A percentile compares a stretch with the other conserved stretches of the same genome.
Conservation (phyloP, 2,329 filamentous ascomycete species). For the Alternaria consortialis region DNA sequence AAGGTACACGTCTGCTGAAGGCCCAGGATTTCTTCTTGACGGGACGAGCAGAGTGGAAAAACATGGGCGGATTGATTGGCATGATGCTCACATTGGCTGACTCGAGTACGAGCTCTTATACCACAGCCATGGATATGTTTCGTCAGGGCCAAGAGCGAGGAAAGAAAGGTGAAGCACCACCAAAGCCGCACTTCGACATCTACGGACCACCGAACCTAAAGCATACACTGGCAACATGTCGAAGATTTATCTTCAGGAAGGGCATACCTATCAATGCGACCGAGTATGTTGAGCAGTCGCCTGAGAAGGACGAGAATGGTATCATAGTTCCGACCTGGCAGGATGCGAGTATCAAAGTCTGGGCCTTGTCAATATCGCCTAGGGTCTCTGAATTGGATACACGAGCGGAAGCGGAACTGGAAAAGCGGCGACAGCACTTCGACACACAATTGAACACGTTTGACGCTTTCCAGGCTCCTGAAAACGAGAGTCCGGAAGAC, state of each 20-base stretch:
- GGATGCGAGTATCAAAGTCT: constrained; percentile 82
- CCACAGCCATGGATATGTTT: constrained; percentile 53
- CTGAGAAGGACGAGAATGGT: constrained; percentile 40
- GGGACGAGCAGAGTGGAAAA: constrained; percentile 77
- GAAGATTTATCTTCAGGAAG: constrained; percentile 86
- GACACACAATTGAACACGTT: constrained; percentile 42
- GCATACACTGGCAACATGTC: constrained; percentile 81
- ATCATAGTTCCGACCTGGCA: constrained; percentile 70
- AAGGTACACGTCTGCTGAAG: constrained; percentile 70
- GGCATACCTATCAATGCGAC: constrained; percentile 76
- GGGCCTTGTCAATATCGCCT: constrained; percentile 74
- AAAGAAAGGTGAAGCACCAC: constrained; percentile 26
- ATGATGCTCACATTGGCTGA: constrained; percentile 87
- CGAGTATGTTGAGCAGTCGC: constrained; percentile 64
- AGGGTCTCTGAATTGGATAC: constrained; percentile 9
- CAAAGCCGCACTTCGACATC: constrained; percentile 58
- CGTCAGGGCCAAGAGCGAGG: constrained; percentile 31
- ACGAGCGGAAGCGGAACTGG: constrained; percentile 30
- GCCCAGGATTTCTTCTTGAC: constrained; percentile 83
- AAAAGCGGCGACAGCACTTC: constrained; percentile 31
- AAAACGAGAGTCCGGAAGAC: constrained; percentile 44
- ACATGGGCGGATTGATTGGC: constrained; percentile 82
- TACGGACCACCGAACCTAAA: constrained; percentile 83
- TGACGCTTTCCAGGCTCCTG: constrained; percentile 39
- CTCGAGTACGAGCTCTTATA: constrained; percentile 59